These are phyloP conservation scores for Lantana camara DNA, from an alignment of 257 asterid genomes.

Conservation along the genomic window DNA sequence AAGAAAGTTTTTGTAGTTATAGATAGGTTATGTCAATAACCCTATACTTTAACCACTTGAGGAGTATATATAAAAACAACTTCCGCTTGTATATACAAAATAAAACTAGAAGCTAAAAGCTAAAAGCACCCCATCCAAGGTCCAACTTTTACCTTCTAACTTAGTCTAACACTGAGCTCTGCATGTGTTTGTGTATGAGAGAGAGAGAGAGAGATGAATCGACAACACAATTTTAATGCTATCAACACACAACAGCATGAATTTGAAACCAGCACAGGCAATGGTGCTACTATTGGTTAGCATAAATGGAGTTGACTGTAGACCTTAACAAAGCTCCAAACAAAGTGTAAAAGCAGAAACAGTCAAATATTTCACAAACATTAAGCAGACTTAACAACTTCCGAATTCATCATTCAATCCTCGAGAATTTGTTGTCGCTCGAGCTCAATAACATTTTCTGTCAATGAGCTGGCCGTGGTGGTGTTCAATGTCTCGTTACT, in stretches of 20 bases:
- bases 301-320: background rate
- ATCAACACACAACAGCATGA: constrained; percentile 16
- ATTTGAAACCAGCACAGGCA: constrained; percentile 9
- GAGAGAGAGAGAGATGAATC: background rate
- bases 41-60: too few relatives aligned
- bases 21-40: too few relatives aligned
- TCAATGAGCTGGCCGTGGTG: constrained; percentile 40
- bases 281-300: background rate
- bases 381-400: background rate
- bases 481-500: constrained; percentile 48
- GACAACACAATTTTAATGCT: constrained; percentile 1
- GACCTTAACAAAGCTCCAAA: constrained; percentile 12
- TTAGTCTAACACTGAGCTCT: too few relatives aligned
- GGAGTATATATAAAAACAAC: too few relatives aligned
- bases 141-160: too few relatives aligned
- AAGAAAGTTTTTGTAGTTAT: too few relatives aligned
- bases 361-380: constrained; percentile 15
- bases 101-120: too few relatives aligned
- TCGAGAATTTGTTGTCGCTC: constrained; percentile 64
- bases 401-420: constrained; percentile 41
- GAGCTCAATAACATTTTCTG: constrained; percentile 54
- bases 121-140: too few relatives aligned
- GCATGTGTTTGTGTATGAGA: too few relatives aligned
- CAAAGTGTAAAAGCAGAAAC: background rate
- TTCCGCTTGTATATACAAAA: too few relatives aligned